A percentile compares a stretch with the other conserved stretches of the same genome.
Evolutionary conservation across 805 yeast genomes (phyloP).

Genomic region (Suhomyces vadensis): DNA sequence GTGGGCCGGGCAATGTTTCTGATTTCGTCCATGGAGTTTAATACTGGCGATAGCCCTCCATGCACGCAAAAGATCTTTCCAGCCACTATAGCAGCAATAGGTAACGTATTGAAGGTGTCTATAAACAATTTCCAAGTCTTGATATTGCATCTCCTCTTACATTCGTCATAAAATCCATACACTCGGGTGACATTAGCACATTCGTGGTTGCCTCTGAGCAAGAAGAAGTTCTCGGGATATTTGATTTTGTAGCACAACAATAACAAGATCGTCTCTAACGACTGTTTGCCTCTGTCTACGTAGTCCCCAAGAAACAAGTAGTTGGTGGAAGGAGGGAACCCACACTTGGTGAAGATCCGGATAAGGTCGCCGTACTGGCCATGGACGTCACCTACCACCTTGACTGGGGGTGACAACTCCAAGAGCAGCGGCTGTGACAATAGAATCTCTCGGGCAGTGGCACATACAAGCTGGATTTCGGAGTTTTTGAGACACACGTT

Average conservation of each 20-base stretch:
- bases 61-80: slow-evolving; percentile 92
- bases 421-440: slow-evolving; percentile 86
- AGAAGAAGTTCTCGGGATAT: slow-evolving; percentile 93
- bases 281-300: slow-evolving; percentile 97
- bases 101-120: slow-evolving; percentile 93
- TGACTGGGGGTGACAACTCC: slow-evolving; percentile 84
- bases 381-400: slow-evolving; percentile 92
- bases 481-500: slow-evolving; percentile 82
- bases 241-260: slow-evolving; percentile 91
- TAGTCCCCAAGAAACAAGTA: slow-evolving; percentile 94
- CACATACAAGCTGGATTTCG: slow-evolving; percentile 87
- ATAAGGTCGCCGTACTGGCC: slow-evolving; percentile 94
- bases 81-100: slow-evolving; percentile 94
- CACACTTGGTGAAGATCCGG: slow-evolving; percentile 91
- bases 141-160: slow-evolving; percentile 88
- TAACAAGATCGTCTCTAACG: slow-evolving; percentile 85
- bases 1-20: slow-evolving; percentile 77
- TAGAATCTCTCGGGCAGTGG: slow-evolving; percentile 85
- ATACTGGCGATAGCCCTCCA: slow-evolving; percentile 79
- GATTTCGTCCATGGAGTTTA: slow-evolving; percentile 73
- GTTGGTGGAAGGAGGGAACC: slow-evolving; percentile 93
- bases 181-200: slow-evolving; percentile 96
- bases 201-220: slow-evolving; percentile 94
- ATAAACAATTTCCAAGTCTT: slow-evolving; percentile 93
- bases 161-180: slow-evolving; percentile 97